These are phyloP conservation scores for Penicillium fimorum DNA, from an alignment of 495 filamentous ascomycete genomes.

Conservation along the genomic window DNA sequence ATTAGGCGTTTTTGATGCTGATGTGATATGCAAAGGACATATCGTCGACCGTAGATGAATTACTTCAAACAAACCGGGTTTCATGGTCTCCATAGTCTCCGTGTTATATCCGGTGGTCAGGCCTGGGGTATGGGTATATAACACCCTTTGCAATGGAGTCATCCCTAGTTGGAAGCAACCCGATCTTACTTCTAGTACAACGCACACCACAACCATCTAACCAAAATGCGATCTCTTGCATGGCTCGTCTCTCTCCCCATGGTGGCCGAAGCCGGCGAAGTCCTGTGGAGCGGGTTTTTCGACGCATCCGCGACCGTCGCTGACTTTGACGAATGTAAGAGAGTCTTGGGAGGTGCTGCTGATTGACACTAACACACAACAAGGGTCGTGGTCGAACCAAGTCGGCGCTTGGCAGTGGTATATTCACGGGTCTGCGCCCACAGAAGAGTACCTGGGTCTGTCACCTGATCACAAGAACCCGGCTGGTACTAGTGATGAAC, in stretches of 20 bases:
- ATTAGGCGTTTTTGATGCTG: no score
- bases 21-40: not conserved
- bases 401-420: constrained; percentile 72
- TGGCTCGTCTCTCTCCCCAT: constrained; percentile 18
- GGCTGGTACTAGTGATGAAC: constrained; percentile 55
- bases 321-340: constrained; percentile 13
- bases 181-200: not conserved
- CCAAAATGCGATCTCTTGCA: constrained; percentile 22
- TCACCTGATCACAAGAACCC: constrained; percentile 62
- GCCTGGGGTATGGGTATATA: not conserved
- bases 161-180: not conserved
- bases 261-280: constrained; percentile 23
- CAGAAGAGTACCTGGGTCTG: constrained; percentile 59
- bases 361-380: not conserved
- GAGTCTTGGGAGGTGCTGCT: not conserved
- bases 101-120: not conserved
- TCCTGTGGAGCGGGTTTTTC: constrained; percentile 32
- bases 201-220: not conserved
- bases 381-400: constrained; percentile 64
- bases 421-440: constrained; percentile 59
- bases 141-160: not conserved
- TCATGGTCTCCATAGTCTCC: not conserved
- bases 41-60: not conserved
- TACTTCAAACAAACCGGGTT: not conserved
- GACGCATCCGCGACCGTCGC: constrained; percentile 20